Base-by-base conservation (phyloP, 2,329 filamentous ascomycete species). In the Leptographium radiaticola region DNA sequence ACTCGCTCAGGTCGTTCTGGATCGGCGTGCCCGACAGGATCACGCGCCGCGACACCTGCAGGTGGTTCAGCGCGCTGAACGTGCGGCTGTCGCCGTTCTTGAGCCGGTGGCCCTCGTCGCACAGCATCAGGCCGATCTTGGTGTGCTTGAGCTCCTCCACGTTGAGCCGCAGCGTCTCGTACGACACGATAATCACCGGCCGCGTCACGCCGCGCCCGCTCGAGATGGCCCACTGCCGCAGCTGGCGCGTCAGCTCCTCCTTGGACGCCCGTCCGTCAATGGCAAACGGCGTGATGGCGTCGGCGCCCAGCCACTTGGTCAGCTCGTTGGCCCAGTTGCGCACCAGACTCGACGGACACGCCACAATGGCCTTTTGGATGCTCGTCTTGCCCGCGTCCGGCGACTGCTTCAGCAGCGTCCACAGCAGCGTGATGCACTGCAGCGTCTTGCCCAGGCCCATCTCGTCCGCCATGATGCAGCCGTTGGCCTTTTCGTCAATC, bases 381-480 rank as follows among this genome's bases (percentile, higher is more conserved):
- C 89, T 94, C 0, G 86, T 70, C 66, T 90, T 96, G 20, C 93
- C 93, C n/a, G 91, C 89, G 43, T 96, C 89, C 0, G 93, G 88
- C 0, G 90, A 95, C 65, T 98, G 93, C 67, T 96, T 97, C 16
- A 98, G 72, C 1, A 98, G 71, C 1, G 93, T 98, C 93, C 93
- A 98, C 75, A 98, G 84, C 50, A 98, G 77, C 0, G 93, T 81
- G 63, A 98, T 98, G 68, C 93, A 98, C 73, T 98, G 93, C 45
- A 98, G 71, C 18, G 93, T 98, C 71, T 98, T 98, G 54, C 93
- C 93, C 34, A 98, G 73, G 61, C 93, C 93, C 93, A 98, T 98
- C 66, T 96, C 93, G 66, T 98, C 93, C 52, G 93, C 93, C 93
- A 98, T 98, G 66, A 98, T 98, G 69, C 93, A 98, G 2, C 93